phyloP scores from a whole-genome alignment of 768 basidiomycete species.

The Russula earlei region DNA sequence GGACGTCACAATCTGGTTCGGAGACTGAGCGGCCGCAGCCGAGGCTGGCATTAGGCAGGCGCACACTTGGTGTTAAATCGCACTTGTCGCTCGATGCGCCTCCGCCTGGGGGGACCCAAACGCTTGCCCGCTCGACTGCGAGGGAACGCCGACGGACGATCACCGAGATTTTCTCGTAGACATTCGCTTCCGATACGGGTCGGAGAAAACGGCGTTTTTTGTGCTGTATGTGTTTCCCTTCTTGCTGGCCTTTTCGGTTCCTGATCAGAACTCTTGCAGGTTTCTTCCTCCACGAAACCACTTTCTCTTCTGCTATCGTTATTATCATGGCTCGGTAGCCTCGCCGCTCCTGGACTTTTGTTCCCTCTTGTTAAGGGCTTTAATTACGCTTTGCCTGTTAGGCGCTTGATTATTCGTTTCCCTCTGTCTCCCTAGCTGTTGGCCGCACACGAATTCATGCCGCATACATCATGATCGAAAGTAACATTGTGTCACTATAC shows the following conservation, averaged over 20 bases:
- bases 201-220: neutral
- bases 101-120: slow-evolving; percentile 26
- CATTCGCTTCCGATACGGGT: neutral
- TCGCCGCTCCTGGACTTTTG: slow-evolving; percentile 6
- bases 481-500: slow-evolving; percentile 11
- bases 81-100: slow-evolving; percentile 39
- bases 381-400: neutral
- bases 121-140: slow-evolving; percentile 27
- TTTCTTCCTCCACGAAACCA: neutral
- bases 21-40: slow-evolving; percentile 43
- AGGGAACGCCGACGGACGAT: slow-evolving; percentile 41
- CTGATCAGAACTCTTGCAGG: neutral
- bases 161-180: slow-evolving; percentile 38
- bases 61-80: slow-evolving; percentile 31
- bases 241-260: neutral
- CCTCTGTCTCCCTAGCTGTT: slow-evolving; percentile 9
- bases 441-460: slow-evolving; percentile 9
- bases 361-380: neutral
- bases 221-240: neutral
- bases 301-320: slow-evolving; percentile 15
- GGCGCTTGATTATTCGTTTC: neutral
- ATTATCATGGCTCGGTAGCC: slow-evolving; percentile 14
- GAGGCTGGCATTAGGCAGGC: slow-evolving; percentile 25
- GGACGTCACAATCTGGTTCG: slow-evolving; percentile 32
- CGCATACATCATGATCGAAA: slow-evolving; percentile 15